Base-by-base conservation (phyloP, 768 basidiomycete genomes). In the Postia placenta region DNA sequence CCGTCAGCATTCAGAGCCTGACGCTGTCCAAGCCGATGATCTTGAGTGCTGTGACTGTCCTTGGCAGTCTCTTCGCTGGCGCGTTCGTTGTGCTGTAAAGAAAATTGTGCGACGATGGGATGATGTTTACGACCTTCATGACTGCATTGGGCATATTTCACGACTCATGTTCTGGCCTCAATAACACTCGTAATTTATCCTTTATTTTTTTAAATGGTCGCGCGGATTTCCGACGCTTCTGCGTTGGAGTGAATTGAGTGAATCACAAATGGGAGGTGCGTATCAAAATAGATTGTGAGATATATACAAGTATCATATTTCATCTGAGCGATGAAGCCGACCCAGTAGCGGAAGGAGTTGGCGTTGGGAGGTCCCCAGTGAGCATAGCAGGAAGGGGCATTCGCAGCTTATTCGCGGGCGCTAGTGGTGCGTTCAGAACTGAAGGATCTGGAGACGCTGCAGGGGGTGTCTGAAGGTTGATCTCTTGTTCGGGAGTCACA, bases 361-460 rank as follows among this genome's bases (percentile, higher is more conserved):
- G 59, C 11, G 57, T 56, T 7, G 50, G 49, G 23, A 58, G 55
- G 37, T 48, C 42, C 15, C 59, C 55, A 3, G 55, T 38, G 1
- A 60, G 35, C 17, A 55, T 24, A 1, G 59, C 50, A 3, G 59
- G 59, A 9, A 60, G 19, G 27, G 52, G 55, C 45, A 56, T 50
- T 26, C 52, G 48, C 37, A 49, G 15, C 20, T 54, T 51, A 45
- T 58, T 56, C 35, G 50, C 50, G 17, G 57, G 55, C 3, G 25
- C 48, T 4, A 52, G 51, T 14, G 57, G 59, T n/a, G 57, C 57
- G 25, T 43, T 41, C 19, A 56, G 50, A 2, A 54, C 15, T 3
- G 50, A 33, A 0, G 50, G 54, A 30, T 60, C 57, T 11, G 56
- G 52, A 15, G 49, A 41, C n/a, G 41, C 48, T 17, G 20, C 40